Conservation (phyloP, 306 rosid genomes). For the Arachis hypogaea region DNA sequence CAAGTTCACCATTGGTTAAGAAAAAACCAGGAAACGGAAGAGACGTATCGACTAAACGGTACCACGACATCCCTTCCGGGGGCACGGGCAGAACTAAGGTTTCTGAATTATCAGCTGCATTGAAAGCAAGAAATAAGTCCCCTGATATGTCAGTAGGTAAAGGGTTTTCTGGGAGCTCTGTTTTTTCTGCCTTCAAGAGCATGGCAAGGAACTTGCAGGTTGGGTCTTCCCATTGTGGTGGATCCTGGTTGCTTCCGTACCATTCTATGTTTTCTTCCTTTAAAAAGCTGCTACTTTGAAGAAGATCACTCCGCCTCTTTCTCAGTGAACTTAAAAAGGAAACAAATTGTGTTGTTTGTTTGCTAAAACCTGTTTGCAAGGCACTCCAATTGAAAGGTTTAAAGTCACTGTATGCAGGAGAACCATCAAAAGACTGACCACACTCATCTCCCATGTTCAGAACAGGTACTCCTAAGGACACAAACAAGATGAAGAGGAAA, state of each 20-base stretch:
- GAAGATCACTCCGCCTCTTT: slow-evolving; percentile 63
- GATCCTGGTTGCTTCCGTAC: slow-evolving; percentile 59
- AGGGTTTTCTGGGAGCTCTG: slow-evolving; percentile 31
- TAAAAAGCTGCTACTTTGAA: slow-evolving; percentile 65
- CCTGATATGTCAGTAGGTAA: slow-evolving; percentile 46
- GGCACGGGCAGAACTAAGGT: slow-evolving; percentile 57
- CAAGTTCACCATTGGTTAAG: slow-evolving; percentile 52
- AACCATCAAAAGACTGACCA: slow-evolving; percentile 78
- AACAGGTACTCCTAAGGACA: slow-evolving; percentile 92
- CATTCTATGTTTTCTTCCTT: slow-evolving; percentile 82
- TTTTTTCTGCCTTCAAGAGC: slow-evolving; percentile 62
- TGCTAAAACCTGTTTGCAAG: slow-evolving; percentile 64
- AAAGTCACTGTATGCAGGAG: slow-evolving; percentile 52
- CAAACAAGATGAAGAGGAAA: slow-evolving; percentile 66
- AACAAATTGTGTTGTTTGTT: slow-evolving; percentile 67
- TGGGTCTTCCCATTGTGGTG: slow-evolving; percentile 81
- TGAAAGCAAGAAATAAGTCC: slow-evolving; percentile 68
- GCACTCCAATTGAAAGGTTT: slow-evolving; percentile 71
- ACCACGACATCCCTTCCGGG: slow-evolving; percentile 67
- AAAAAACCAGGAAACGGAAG: slow-evolving; percentile 88
- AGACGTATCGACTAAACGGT: slow-evolving; percentile 75
- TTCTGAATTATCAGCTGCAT: slow-evolving; percentile 68
- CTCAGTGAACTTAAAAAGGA: slow-evolving; percentile 68
- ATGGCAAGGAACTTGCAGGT: slow-evolving; percentile 79
- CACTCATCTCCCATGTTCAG: slow-evolving; percentile 97